Percentiles rank a stretch among this genome's conserved stretches.
Evolutionary conservation across 345 rosid species (phyloP).

Genomic region (Clarkia xantiana): DNA sequence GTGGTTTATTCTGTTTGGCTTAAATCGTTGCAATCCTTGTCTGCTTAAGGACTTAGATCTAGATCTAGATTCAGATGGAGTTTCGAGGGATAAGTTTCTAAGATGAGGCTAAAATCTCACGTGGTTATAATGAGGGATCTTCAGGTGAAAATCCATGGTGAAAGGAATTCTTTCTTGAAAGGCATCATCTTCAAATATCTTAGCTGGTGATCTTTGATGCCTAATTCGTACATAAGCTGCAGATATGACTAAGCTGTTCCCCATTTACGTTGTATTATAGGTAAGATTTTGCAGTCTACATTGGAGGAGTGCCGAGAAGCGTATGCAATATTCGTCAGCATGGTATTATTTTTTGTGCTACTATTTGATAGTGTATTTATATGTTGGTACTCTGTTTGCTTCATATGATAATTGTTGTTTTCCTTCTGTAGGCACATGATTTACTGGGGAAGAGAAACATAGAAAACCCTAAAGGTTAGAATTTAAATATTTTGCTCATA

Average conservation of each 20-base stretch:
- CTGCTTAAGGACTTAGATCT: too few relatives aligned
- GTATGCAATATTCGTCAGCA: slow-evolving; percentile 52
- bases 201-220: too few relatives aligned
- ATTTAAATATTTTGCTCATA: neutral
- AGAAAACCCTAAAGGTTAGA: slow-evolving; percentile 42
- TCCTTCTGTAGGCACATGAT: slow-evolving; percentile 53
- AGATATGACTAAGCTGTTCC: neutral
- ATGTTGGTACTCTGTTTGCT: neutral
- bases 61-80: too few relatives aligned
- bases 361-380: neutral
- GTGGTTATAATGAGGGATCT: too few relatives aligned
- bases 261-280: slow-evolving; percentile 22
- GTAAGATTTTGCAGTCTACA: slow-evolving; percentile 84
- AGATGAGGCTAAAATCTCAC: too few relatives aligned
- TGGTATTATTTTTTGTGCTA: slow-evolving; percentile 25
- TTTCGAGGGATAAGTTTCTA: too few relatives aligned
- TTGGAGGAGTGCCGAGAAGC: slow-evolving; percentile 79
- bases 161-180: too few relatives aligned
- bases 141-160: too few relatives aligned
- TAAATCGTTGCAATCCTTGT: too few relatives aligned
- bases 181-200: too few relatives aligned
- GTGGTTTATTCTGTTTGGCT: too few relatives aligned
- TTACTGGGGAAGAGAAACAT: slow-evolving; percentile 53
- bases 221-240: too few relatives aligned
- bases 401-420: neutral